Evolutionary conservation across 352 stramenopile species (phyloP).

Genomic region (Phytophthora uliginosa): DNA sequence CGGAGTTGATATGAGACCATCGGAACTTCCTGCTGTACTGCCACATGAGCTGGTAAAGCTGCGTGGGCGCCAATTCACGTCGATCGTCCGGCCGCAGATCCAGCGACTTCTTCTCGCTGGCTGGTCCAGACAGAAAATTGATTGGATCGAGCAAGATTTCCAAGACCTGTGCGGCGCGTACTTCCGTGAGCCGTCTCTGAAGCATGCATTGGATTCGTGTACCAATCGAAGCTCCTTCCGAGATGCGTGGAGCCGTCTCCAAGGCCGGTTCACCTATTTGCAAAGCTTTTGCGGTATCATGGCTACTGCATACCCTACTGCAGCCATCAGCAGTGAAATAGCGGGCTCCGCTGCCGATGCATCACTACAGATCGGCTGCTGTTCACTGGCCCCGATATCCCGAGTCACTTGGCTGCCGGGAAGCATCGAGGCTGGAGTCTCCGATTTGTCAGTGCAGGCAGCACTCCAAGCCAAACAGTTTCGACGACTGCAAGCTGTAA

Average conservation of each 20-base stretch:
- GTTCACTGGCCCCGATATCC: constrained; percentile 1
- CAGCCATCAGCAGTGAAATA: constrained; percentile 1
- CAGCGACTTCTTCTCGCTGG: constrained; percentile 30
- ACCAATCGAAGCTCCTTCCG: constrained; percentile 21
- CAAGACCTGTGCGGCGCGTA: constrained; percentile 34
- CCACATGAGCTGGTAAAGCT: constrained; percentile 38
- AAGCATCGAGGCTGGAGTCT: constrained; percentile 27
- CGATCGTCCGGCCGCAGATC: constrained; percentile 22
- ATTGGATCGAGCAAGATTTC: constrained; percentile 48
- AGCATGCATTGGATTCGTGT: constrained; percentile 20
- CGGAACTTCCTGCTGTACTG: constrained; percentile 29
- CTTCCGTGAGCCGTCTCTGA: constrained; percentile 25
- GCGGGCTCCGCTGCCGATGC: not conserved
- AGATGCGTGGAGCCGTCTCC: constrained; percentile 26
- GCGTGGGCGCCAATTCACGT: constrained; percentile 33
- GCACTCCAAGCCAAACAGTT: constrained; percentile 38
- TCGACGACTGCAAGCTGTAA: constrained; percentile 24
- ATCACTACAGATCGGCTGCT: constrained; percentile 2
- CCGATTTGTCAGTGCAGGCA: constrained; percentile 39
- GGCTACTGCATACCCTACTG: constrained; percentile 29
- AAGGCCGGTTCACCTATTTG: constrained; percentile 34
- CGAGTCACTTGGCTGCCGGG: constrained; percentile 12
- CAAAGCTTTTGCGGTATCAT: constrained; percentile 34
- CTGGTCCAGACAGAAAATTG: constrained; percentile 38
- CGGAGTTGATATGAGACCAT: not conserved